A percentile compares a stretch with the other conserved stretches of the same genome.
Evolutionary conservation across 1,284 basidiomycete genomes (phyloP).

Genomic region (Ceratorhiza oryzae-sativae): DNA sequence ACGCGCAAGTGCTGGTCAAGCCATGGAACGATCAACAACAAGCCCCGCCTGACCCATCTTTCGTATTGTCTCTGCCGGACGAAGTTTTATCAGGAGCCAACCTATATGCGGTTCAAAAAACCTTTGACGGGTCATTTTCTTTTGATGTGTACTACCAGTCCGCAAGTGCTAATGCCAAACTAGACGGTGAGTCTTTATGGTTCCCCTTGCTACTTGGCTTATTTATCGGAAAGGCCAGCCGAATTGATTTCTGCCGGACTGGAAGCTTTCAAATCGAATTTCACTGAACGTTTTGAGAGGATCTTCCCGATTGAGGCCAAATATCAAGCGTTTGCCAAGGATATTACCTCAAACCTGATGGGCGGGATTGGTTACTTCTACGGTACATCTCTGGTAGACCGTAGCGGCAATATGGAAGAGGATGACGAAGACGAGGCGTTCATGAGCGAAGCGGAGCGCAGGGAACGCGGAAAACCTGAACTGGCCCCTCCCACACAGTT

Average conservation of each 20-base stretch:
- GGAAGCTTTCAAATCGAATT: constrained; percentile 66
- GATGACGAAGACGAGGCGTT: constrained; percentile 48
- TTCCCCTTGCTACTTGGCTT: background rate
- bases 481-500: constrained; percentile 77
- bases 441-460: constrained; percentile 44
- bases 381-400: constrained; percentile 87
- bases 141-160: constrained; percentile 89
- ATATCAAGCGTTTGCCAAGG: constrained; percentile 80
- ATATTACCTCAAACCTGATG: constrained; percentile 86
- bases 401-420: constrained; percentile 67
- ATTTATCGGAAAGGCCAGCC: background rate
- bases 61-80: constrained; percentile 76
- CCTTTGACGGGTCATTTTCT: constrained; percentile 81
- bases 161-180: constrained; percentile 63
- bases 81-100: constrained; percentile 76
- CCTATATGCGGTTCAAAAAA: constrained; percentile 85
- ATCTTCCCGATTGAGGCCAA: constrained; percentile 67
- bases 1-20: constrained; percentile 63
- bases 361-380: constrained; percentile 96
- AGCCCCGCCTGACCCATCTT: constrained; percentile 77
- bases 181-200: constrained; percentile 61
- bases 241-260: constrained; percentile 68
- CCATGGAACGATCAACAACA: constrained; percentile 61
- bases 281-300: constrained; percentile 69
- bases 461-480: constrained; percentile 61